phyloP scores from a whole-genome alignment of 2,329 filamentous ascomycete species.

The Ophiostoma himal-ulmi region DNA sequence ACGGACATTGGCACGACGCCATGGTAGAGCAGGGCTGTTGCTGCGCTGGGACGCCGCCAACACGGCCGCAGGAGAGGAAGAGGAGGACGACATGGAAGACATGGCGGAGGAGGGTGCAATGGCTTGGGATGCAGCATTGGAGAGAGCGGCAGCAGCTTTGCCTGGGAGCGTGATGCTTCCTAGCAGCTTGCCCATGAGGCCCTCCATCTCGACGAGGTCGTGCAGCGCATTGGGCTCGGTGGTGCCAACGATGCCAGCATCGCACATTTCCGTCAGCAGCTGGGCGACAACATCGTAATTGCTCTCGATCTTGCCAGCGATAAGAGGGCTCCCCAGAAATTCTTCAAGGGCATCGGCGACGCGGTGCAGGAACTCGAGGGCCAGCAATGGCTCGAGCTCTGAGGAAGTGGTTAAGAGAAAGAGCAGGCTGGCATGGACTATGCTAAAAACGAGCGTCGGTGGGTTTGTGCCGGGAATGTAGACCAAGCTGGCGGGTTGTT shows the following conservation, averaged over 20 bases:
- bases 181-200: slow-evolving; percentile 80
- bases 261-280: slow-evolving; percentile 91
- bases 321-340: slow-evolving; percentile 80
- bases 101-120: background rate
- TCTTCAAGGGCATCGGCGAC: slow-evolving; percentile 90
- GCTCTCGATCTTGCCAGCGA: slow-evolving; percentile 78
- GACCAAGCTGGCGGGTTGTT: slow-evolving; percentile 77
- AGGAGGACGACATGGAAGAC: slow-evolving; percentile 10
- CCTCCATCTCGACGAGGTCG: slow-evolving; percentile 87
- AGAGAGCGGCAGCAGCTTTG: slow-evolving; percentile 33
- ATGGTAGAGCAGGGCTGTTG: slow-evolving; percentile 59
- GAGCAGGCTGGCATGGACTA: slow-evolving; percentile 76
- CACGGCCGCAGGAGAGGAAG: slow-evolving; percentile 30
- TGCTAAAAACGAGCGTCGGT: slow-evolving; percentile 80
- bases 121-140: slow-evolving; percentile 17
- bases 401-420: slow-evolving; percentile 78
- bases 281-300: slow-evolving; percentile 94
- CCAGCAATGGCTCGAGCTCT: slow-evolving; percentile 82
- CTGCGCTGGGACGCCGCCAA: slow-evolving; percentile 37
- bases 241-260: slow-evolving; percentile 79
- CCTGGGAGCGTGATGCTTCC: slow-evolving; percentile 80
- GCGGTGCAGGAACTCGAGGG: slow-evolving; percentile 90
- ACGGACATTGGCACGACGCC: slow-evolving; percentile 84
- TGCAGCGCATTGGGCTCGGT: slow-evolving; percentile 90
- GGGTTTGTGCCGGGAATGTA: slow-evolving; percentile 78